Evolutionary conservation across 352 stramenopile species (phyloP), one percentile per base, ranked within the genome.

Genomic region (Phytophthora agathidicida): DNA sequence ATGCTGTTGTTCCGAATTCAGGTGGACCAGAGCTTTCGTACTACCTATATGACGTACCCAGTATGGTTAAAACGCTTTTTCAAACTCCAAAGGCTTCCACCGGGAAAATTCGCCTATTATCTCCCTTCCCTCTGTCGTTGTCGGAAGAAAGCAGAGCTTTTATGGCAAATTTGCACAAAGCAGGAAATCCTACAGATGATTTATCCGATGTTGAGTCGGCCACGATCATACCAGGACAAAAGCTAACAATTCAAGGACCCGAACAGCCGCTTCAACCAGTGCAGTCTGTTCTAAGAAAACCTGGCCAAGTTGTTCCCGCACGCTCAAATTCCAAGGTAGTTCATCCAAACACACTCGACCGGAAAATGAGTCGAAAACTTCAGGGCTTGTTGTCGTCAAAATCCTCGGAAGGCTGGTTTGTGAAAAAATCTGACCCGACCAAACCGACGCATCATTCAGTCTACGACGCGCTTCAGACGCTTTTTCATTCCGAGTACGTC

Each of bases 21-120:
- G 3, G n/a, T 7, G 22, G n/a, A 33, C 20, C 23, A 31, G 33
- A 23, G 11, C 5, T 7, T 7, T 22, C n/a, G 14, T 13, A 33
- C 22, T 47, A 47, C 22, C n/a, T 47, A 5, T 13, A 35, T 16
- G 39, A 47, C n/a, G 10, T 47, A 33, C 39, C 39, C 10, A 14
- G 3, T 19, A 47, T 47, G 39, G 43, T 77, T 52, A 17, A 20
- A 5, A 35, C 5, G 3, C 5, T 47, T 33, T 47, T 47, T 64
- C 7, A 41, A 14, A 41, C 19, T 3, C 22, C 35, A 14, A 41
- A 14, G 35, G 35, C 7, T 35, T 20, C 19, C 27, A 8, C n/a
- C n/a, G n/a, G n/a, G n/a, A n/a, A n/a, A n/a, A 50, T 50, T 28
- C 42, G 42, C 14, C 26, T 50, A 6, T 36, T n/a, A 27, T 24